Conservation (phyloP, 2,329 filamentous ascomycete species). For the Hypoxylon sp. region DNA sequence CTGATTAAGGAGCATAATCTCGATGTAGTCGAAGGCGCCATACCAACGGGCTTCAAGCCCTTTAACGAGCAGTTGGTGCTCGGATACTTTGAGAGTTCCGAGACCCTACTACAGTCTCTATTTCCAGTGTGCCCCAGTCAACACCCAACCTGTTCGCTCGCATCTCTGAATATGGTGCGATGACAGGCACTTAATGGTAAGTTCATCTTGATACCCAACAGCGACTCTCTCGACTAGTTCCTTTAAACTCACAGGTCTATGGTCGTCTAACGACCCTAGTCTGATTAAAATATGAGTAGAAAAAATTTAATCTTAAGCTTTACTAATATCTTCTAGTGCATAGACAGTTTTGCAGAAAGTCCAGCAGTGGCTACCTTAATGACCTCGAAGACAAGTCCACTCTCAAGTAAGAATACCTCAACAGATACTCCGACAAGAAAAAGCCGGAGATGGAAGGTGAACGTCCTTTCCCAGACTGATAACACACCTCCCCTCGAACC, state of each 20-base stretch:
- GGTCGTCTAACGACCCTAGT: neutral
- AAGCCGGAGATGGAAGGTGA: neutral
- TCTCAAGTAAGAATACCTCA: neutral
- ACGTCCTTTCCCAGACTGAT: neutral
- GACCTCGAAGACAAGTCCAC: neutral
- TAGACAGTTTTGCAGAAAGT: neutral
- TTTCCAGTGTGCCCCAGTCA: neutral
- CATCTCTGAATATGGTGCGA: neutral
- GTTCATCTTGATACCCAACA: neutral
- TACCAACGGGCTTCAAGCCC: conserved; percentile 54
- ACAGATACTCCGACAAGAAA: neutral
- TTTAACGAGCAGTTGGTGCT: conserved; percentile 77
- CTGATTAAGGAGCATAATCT: conserved; percentile 28
- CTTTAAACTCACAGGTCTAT: neutral
- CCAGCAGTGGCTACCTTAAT: neutral
- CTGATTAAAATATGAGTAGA: neutral
- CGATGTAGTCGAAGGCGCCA: conserved; percentile 30
- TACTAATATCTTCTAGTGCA: neutral
- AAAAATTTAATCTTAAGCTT: neutral
- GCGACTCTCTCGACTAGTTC: neutral
- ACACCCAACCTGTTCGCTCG: neutral
- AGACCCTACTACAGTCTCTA: neutral
- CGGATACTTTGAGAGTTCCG: conserved; percentile 70
- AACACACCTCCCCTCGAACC: neutral
- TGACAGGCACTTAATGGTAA: neutral